Evolutionary conservation across 768 basidiomycete genomes (phyloP), one percentile per base, ranked within the genome.

Genomic region (Astraeus odoratus): DNA sequence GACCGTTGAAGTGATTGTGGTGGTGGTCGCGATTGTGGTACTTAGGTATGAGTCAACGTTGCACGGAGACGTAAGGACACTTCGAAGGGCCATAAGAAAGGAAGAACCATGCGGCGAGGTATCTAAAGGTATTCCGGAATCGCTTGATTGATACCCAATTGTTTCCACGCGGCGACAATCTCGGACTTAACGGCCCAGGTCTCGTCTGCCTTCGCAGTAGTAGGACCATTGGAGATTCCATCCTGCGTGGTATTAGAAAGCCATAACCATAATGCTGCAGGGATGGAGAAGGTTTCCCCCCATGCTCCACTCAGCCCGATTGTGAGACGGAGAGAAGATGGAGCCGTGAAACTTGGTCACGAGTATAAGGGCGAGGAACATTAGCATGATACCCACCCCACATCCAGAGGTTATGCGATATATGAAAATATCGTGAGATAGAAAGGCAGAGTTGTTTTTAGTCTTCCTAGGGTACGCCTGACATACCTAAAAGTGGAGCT

Each of bases 51-150:
- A 20, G 42, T 22, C 15, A 18, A 20, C 39, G 20, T n/a, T 16
- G 22, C 19, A 40, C 4, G 18, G 38, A 13, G 33, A 18, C 16
- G 12, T 24, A 15, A 20, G 1, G 23, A n/a, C n/a, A n/a, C n/a
- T n/a, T n/a, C n/a, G n/a, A n/a, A n/a, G n/a, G 42, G 87, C 91
- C 89, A 56, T 98, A 94, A 1, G 87, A 90, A 19, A 98, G 77
- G 10, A 98, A 73, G 61, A 96, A 94, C 93, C 94, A 97, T 0
- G 95, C 91, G 5, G 82, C 77, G 34, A 97, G 81, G 55, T 90
- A 97, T 52, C 76, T 76, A 71, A 94, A 98, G 1, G 93, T 92
- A 56, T 91, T 83, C 24, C 76, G 74, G 13, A 97, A 70, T 42
- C 76, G 75, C 60, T 75, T 76, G 31, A 94, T 79, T 57, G 95